Base-by-base conservation (phyloP, 371 early-diverging fungal species). In the Conidiobolus incongruus region DNA sequence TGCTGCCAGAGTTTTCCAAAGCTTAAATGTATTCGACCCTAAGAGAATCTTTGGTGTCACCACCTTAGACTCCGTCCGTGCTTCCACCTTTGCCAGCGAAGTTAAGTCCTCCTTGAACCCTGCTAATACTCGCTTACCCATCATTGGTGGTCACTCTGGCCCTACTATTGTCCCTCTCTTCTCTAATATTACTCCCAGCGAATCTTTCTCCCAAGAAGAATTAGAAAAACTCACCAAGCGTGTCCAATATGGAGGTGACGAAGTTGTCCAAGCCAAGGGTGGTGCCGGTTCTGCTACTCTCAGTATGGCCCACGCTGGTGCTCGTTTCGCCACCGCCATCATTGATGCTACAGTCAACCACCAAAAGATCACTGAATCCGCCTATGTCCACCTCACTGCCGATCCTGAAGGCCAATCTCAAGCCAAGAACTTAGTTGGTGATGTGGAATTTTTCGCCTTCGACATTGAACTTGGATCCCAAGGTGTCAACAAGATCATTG, bases 181-280 rank as follows among this genome's bases (percentile, higher is more conserved):
- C 28, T 77, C 78, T 26, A 65, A 70, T 50, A 61, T 68, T 20
- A 44, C 59, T 29, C 62, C 60, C 37, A 20, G 58, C 51, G 56
- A 65, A 13, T 35, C 51, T 5, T 62, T 64, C 41, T 15, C 8
- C 15, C 56, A 78, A 31, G 81, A 72, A 22, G 76, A 83, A 63
- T 56, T 74, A 47, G 79, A 78, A 46, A 52, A 65, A 20, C 66
- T 90, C 15, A 82, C 79, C 42, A 52, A 87, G 34, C 77, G 91
- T 44, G 83, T 90, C 48, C 91, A 90, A 59, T 90, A 67, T 60
- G 91, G 87, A 54, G 91, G 91, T 48, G 91, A 90, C 55, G 91
- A 90, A 59, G 91, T 90, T 47, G 87, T 90, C 56, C 77, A 85
- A 68, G 91, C 91, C 48, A 90, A 90, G 69, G 77, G 68, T 46